A percentile compares a stretch with the other conserved stretches of the same genome.
Evolutionary conservation across 2,329 filamentous ascomycete species (phyloP).

Genomic region (Xylaria sp.): DNA sequence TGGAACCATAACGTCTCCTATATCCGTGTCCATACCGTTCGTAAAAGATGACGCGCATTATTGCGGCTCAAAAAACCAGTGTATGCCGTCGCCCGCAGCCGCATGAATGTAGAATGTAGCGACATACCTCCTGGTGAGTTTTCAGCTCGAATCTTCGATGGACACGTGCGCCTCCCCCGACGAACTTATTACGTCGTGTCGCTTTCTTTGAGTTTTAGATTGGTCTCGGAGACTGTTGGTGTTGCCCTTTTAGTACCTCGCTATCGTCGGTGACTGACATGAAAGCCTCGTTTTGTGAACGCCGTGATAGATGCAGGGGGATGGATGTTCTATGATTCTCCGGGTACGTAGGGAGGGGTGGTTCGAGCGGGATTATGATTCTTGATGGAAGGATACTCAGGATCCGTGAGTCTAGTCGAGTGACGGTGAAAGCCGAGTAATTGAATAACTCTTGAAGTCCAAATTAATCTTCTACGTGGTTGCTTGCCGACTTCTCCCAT

Average conservation of each 20-base stretch:
- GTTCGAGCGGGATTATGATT: background rate
- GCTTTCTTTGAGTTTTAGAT: background rate
- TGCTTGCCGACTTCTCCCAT: background rate
- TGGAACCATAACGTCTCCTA: background rate
- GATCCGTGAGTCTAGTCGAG: background rate
- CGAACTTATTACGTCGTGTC: background rate
- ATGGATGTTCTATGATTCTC: background rate
- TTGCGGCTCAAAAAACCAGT: too few species aligned
- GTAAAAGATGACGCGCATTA: background rate
- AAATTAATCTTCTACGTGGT: too few species aligned
- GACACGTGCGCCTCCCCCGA: background rate
- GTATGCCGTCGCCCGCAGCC: background rate
- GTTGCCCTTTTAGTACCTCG: background rate
- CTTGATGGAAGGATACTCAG: background rate
- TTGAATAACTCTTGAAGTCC: too few species aligned
- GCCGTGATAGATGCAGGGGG: background rate
- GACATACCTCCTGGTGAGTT: background rate
- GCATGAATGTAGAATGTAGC: background rate
- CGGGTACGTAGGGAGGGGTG: background rate
- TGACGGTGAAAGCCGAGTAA: background rate
- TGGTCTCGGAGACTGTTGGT: background rate
- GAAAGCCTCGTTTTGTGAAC: background rate
- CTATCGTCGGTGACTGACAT: background rate
- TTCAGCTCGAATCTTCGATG: background rate
- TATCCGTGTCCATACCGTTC: background rate